Conservation (phyloP, 495 filamentous ascomycete genomes). For the Alectoria sarmentosa region DNA sequence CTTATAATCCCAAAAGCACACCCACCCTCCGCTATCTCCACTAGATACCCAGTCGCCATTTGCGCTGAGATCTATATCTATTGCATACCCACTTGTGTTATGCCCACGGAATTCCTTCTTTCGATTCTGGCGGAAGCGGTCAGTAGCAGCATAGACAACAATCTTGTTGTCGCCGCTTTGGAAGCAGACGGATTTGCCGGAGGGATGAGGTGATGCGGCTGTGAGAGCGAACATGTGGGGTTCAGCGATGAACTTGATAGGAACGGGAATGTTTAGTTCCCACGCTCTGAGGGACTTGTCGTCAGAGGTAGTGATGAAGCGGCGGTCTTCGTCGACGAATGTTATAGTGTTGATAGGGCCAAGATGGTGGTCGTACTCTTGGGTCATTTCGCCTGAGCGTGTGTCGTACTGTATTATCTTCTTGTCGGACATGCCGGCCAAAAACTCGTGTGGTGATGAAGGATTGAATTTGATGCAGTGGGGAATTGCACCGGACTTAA, state of each 20-base stretch:
- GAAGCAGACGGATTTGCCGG: slow-evolving; percentile 86
- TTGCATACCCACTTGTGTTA: slow-evolving; percentile 88
- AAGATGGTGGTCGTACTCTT: slow-evolving; percentile 98
- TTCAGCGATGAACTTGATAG: slow-evolving; percentile 86
- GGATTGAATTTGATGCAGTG: slow-evolving; percentile 95
- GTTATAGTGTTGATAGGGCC: slow-evolving; percentile 97
- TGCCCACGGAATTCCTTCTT: slow-evolving; percentile 96
- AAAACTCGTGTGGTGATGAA: slow-evolving; percentile 71
- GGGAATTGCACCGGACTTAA: slow-evolving; percentile 87
- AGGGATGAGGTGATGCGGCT: slow-evolving; percentile 72
- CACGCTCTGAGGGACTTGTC: slow-evolving; percentile 93
- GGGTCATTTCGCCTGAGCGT: slow-evolving; percentile 72
- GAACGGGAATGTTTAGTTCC: slow-evolving; percentile 95
- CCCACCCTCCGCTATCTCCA: slow-evolving; percentile 79
- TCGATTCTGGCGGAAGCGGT: slow-evolving; percentile 93
- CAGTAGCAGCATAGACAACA: slow-evolving; percentile 84
- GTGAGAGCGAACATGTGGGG: slow-evolving; percentile 95
- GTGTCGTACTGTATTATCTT: slow-evolving; percentile 98
- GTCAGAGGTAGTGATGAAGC: slow-evolving; percentile 96
- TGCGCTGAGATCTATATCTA: slow-evolving; percentile 80
- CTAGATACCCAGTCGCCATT: slow-evolving; percentile 82
- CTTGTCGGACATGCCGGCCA: slow-evolving; percentile 96
- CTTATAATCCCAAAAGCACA: slow-evolving; percentile 99
- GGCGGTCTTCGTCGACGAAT: slow-evolving; percentile 87
- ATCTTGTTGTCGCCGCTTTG: slow-evolving; percentile 94